Conservation (phyloP, 805 yeast genomes). For the Candida manassasensis region DNA sequence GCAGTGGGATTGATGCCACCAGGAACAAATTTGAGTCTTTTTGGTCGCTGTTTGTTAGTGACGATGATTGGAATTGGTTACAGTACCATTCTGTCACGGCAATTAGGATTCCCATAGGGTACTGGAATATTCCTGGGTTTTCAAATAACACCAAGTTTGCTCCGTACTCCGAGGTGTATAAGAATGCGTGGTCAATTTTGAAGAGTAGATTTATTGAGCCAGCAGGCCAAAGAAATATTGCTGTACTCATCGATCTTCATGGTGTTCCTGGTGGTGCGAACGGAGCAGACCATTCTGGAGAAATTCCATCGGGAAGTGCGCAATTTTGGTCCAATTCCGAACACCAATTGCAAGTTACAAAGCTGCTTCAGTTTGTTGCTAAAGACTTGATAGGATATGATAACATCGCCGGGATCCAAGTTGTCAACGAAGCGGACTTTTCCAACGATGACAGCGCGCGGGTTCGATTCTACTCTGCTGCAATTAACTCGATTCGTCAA, state of each 20-base stretch:
- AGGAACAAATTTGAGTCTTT: constrained; percentile 52
- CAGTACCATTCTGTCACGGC: constrained; percentile 64
- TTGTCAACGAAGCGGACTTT: constrained; percentile 80
- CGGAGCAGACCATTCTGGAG: constrained; percentile 80
- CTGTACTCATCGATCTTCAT: constrained; percentile 79
- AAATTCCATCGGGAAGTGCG: constrained; percentile 44
- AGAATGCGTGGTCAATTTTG: constrained; percentile 66
- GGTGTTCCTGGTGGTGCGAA: constrained; percentile 94
- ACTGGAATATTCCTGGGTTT: constrained; percentile 76
- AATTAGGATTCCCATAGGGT: constrained; percentile 84
- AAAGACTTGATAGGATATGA: constrained; percentile 51
- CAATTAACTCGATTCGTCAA: constrained; percentile 54
- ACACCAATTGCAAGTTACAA: constrained; percentile 42
- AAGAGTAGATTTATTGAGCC: constrained; percentile 47
- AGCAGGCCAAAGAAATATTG: constrained; percentile 61
- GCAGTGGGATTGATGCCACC: constrained; percentile 52
- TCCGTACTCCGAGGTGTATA: constrained; percentile 50
- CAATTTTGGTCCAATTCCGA: constrained; percentile 56
- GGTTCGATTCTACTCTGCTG: constrained; percentile 58
- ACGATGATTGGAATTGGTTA: constrained; percentile 80
- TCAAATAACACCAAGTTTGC: constrained; percentile 63
- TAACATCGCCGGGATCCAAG: constrained; percentile 76
- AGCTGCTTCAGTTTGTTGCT: constrained; percentile 57
- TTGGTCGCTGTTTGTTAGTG: constrained; percentile 59
- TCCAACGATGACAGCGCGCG: constrained; percentile 46